Conservation (phyloP, 2,329 filamentous ascomycete genomes). For the Ophiostoma pallidulum region DNA sequence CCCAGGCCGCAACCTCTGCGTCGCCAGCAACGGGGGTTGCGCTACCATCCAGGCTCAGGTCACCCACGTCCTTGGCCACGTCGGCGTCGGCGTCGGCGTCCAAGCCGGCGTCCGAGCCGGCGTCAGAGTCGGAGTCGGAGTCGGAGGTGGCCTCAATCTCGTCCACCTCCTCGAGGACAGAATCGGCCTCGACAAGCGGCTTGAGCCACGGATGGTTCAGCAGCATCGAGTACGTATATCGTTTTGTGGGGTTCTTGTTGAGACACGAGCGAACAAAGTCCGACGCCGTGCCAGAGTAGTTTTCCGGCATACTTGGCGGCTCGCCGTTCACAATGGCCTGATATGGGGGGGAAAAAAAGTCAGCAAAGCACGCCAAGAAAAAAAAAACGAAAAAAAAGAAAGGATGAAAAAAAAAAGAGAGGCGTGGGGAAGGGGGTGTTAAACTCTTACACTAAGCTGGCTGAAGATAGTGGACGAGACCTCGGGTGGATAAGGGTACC, state of each 20-base stretch:
- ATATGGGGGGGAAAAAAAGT: no score
- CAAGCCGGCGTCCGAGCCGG: slow-evolving; percentile 18
- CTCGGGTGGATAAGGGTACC: slow-evolving; percentile 93
- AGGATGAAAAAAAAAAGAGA: not conserved
- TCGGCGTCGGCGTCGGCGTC: slow-evolving; percentile 22
- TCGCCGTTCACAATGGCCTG: slow-evolving; percentile 97
- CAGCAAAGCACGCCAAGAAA: no score
- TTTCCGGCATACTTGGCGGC: slow-evolving; percentile 78
- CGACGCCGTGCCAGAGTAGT: slow-evolving; percentile 68
- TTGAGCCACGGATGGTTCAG: slow-evolving; percentile 81
- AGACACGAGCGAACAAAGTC: slow-evolving; percentile 85
- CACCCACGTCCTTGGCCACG: slow-evolving; percentile 27
- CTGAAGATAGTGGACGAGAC: slow-evolving; percentile 98
- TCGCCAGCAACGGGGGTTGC: slow-evolving; percentile 52
- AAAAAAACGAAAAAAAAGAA: not conserved
- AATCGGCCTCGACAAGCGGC: slow-evolving; percentile 23
- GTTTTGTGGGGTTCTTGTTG: slow-evolving; percentile 82
- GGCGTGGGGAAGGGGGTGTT: not conserved
- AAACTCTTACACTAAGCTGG: slow-evolving; percentile 71
- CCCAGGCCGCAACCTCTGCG: slow-evolving; percentile 79
- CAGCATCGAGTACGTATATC: slow-evolving; percentile 89
- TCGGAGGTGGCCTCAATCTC: slow-evolving; percentile 24
- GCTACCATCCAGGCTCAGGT: slow-evolving; percentile 33
- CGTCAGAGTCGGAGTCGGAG: slow-evolving; percentile 25
- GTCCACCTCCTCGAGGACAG: slow-evolving; percentile 28